A percentile compares a stretch with the other conserved stretches of the same genome.
phyloP scores from a whole-genome alignment of 139 green algal species.

The Coelastrella sp. region DNA sequence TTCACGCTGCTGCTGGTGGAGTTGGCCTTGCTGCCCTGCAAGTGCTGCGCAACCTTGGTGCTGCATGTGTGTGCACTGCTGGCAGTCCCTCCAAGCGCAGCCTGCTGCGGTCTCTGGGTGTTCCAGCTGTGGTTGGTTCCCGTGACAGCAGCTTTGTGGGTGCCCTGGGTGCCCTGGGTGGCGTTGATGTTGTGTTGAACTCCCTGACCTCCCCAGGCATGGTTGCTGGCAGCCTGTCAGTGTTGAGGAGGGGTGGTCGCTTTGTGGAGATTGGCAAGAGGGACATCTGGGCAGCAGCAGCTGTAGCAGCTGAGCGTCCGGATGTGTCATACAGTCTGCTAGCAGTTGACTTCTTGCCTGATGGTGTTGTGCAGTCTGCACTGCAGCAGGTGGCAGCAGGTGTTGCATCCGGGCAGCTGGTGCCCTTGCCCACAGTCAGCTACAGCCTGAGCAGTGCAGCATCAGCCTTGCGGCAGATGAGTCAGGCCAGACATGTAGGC shows the following conservation, averaged over 20 bases:
- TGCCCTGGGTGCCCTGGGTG: slow-evolving; percentile 16
- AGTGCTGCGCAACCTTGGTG: slow-evolving; percentile 58
- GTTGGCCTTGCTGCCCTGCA: slow-evolving; percentile 84
- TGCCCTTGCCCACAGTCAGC: slow-evolving; percentile 53
- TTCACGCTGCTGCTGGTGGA: slow-evolving; percentile 62
- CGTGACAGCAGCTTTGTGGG: slow-evolving; percentile 76
- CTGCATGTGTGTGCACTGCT: slow-evolving; percentile 68
- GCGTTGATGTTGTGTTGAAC: slow-evolving; percentile 77
- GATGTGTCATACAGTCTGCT: slow-evolving; percentile 83
- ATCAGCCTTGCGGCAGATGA: slow-evolving; percentile 84
- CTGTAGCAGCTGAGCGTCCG: slow-evolving; percentile 78
- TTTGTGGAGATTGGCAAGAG: slow-evolving; percentile 93
- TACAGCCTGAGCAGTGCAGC: slow-evolving; percentile 55
- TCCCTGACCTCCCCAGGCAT: slow-evolving; percentile 88
- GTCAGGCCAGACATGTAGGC: slow-evolving; percentile 82
- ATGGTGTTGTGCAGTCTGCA: slow-evolving; percentile 59
- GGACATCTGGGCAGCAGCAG: slow-evolving; percentile 78
- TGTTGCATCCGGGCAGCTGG: slow-evolving; percentile 51
- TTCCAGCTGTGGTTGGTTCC: slow-evolving; percentile 64
- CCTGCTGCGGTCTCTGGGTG: slow-evolving; percentile 71
- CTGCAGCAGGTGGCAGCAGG: slow-evolving; percentile 52
- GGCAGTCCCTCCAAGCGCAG: slow-evolving; percentile 78
- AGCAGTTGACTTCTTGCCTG: slow-evolving; percentile 90
- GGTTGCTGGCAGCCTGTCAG: slow-evolving; percentile 76
- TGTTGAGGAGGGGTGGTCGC: slow-evolving; percentile 62